Base-by-base conservation (phyloP, 1,284 basidiomycete species). In the Irpex sp. region DNA sequence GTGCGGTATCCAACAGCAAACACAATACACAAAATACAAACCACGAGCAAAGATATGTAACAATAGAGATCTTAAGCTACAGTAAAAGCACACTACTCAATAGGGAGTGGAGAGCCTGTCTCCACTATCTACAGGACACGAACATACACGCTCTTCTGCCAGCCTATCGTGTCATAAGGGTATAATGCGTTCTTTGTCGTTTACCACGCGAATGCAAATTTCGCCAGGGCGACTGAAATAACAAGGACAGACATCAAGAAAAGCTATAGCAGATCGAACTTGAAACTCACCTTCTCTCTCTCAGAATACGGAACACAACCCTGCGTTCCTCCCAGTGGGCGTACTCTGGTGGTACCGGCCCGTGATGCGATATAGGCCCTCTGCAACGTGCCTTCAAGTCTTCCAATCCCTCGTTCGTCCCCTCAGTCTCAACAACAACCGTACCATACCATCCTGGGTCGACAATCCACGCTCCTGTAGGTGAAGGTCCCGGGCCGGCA, bases 381-480 rank as follows among this genome's bases (percentile, higher is more conserved):
- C 85, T 83, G 73, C 91, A 92, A 5, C 92, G 82, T 59, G 81
- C 82, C 68, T 89, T 88, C 65, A 94, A 77, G 74, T 93, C 92
- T n/a, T 82, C 85, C 21, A 92, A 79, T 5, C 88, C 86, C 72
- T 93, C 92, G 70, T 92, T 89, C 59, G 92, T 93, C 44, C 92
- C 92, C 72, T 93, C 91, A 13, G 89, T 85, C 77, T 93, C 92
- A 26, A 94, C 82, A 26, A 93, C 83, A 59, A 94, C 82, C 0
- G 83, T 87, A 2, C 92, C 92, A 69, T 87, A 90, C 91, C 91
- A 94, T 49, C 87, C 87, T 3, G 85, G 76, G 71, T 94, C 90
- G 15, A 93, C 83, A 44, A 82, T 49, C 85, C 66, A 89, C 74
- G 37, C 81, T 76, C 34, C 68, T 64, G 67, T 73, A 36, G 66